Conservation (phyloP, 352 stramenopile genomes). For the Phytophthora palmivora region DNA sequence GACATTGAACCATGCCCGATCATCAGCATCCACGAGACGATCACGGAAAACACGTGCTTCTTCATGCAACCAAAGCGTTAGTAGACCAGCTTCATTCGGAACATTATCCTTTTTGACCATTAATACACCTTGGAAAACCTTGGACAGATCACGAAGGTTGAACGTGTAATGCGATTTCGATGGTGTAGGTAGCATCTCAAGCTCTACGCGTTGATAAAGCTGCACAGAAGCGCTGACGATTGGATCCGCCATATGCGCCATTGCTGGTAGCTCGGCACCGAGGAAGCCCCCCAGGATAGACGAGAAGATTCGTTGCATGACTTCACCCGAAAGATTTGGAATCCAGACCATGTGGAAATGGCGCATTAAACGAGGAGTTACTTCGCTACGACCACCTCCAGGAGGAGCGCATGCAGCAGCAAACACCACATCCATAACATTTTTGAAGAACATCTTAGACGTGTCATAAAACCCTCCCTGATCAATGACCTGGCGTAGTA, state of each 20-base stretch:
- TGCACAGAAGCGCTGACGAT: constrained; percentile 91
- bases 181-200: constrained; percentile 91
- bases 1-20: constrained; percentile 90
- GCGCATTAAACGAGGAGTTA: constrained; percentile 84
- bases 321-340: constrained; percentile 79
- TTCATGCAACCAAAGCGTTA: constrained; percentile 93
- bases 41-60: constrained; percentile 93
- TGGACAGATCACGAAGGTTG: constrained; percentile 93
- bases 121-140: constrained; percentile 94
- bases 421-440: constrained; percentile 88
- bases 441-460: constrained; percentile 95
- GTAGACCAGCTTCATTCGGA: constrained; percentile 67
- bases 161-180: constrained; percentile 95
- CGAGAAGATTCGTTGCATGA: constrained; percentile 91
- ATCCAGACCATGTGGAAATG: constrained; percentile 95
- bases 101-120: constrained; percentile 91
- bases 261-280: constrained; percentile 60
- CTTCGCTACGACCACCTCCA: constrained; percentile 87
- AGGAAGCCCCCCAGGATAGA: constrained; percentile 92
- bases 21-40: constrained; percentile 87
- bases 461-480: constrained; percentile 92
- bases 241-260: constrained; percentile 73
- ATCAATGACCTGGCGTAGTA: constrained; percentile 93
- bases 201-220: constrained; percentile 89
- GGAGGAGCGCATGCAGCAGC: constrained; percentile 87